Percentiles rank a stretch among this genome's conserved stretches.
phyloP scores from a whole-genome alignment of 2,329 filamentous ascomycete species.

The Chaetomium strumarium region DNA sequence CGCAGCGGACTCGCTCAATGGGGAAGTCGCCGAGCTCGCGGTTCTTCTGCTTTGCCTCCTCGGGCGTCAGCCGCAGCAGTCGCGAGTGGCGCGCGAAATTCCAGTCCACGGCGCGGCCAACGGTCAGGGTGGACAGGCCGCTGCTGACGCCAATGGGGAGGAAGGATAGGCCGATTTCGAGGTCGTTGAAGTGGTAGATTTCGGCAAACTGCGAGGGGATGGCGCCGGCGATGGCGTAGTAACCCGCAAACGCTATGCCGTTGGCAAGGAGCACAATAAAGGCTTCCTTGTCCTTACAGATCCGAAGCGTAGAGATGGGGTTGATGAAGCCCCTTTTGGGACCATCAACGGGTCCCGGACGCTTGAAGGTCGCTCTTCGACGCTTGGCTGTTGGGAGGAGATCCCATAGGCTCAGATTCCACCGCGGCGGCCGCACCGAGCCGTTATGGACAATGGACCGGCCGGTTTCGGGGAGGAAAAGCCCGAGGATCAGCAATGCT shows the following conservation, averaged over 20 bases:
- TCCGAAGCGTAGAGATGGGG: conserved; percentile 76
- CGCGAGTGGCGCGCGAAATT: conserved; percentile 60
- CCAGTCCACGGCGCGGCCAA: conserved; percentile 56
- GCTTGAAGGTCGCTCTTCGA: not conserved
- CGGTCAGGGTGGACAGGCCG: conserved; percentile 39
- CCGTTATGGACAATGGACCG: conserved; percentile 41
- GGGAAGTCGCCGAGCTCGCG: conserved; percentile 43
- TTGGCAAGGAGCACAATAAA: conserved; percentile 40
- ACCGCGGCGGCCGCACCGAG: not conserved
- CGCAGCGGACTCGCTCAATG: conserved; percentile 45
- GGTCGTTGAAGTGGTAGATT: conserved; percentile 56
- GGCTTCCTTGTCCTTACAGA: conserved; percentile 68
- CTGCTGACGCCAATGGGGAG: conserved; percentile 46
- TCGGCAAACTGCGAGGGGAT: conserved; percentile 38
- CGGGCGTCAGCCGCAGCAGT: conserved; percentile 40
- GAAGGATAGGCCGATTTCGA: conserved; percentile 49
- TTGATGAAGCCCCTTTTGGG: conserved; percentile 40
- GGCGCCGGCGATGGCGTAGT: conserved; percentile 42
- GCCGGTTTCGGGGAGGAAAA: conserved; percentile 42
- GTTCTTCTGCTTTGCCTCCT: conserved; percentile 43
- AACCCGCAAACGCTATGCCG: conserved; percentile 43
- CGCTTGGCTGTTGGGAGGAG: conserved; percentile 1
- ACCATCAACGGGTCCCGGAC: not conserved
- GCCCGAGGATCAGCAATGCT: conserved; percentile 32
- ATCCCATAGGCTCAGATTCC: conserved; percentile 8